Evolutionary conservation across 1,139 yeast species (phyloP).

Genomic region (Spathaspora sp.): DNA sequence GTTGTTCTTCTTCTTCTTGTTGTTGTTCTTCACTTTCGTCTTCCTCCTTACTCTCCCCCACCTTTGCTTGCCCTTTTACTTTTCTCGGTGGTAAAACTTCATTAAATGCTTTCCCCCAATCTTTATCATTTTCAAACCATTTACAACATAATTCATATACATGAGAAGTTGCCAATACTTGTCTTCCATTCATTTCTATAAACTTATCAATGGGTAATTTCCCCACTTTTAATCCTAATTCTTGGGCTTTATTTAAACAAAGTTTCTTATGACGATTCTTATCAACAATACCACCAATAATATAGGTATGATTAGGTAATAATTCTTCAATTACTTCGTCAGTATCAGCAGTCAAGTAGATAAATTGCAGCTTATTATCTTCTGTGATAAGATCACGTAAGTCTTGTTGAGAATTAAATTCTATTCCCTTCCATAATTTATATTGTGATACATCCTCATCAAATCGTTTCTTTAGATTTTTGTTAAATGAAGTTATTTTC

Average conservation of each 20-base stretch:
- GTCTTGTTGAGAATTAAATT: constrained; percentile 47
- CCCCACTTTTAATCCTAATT: constrained; percentile 69
- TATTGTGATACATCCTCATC: constrained; percentile 62
- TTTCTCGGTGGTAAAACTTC: constrained; percentile 82
- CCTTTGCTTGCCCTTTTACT: constrained; percentile 23
- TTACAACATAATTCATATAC: constrained; percentile 83
- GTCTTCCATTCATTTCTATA: constrained; percentile 79
- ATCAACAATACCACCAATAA: constrained; percentile 95
- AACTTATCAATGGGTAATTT: constrained; percentile 86
- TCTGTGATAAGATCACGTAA: constrained; percentile 35
- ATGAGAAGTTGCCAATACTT: constrained; percentile 90
- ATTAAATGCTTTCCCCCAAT: constrained; percentile 89
- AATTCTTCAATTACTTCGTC: constrained; percentile 61
- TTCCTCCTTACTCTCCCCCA: constrained; percentile 1
- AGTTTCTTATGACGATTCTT: constrained; percentile 85
- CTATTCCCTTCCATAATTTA: constrained; percentile 63
- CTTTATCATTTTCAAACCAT: constrained; percentile 67
- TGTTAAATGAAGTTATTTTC: constrained; percentile 63
- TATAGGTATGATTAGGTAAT: constrained; percentile 70
- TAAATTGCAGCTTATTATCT: constrained; percentile 37
- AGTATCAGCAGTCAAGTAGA: constrained; percentile 87
- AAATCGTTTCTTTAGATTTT: constrained; percentile 65
- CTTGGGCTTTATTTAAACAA: constrained; percentile 79
- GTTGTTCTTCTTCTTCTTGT: constrained; percentile 4
- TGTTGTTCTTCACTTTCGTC: constrained; percentile 9